A percentile compares a stretch with the other conserved stretches of the same genome.
Conservation (phyloP, 495 filamentous ascomycete genomes). For the Aspergillus incahuasiensis region DNA sequence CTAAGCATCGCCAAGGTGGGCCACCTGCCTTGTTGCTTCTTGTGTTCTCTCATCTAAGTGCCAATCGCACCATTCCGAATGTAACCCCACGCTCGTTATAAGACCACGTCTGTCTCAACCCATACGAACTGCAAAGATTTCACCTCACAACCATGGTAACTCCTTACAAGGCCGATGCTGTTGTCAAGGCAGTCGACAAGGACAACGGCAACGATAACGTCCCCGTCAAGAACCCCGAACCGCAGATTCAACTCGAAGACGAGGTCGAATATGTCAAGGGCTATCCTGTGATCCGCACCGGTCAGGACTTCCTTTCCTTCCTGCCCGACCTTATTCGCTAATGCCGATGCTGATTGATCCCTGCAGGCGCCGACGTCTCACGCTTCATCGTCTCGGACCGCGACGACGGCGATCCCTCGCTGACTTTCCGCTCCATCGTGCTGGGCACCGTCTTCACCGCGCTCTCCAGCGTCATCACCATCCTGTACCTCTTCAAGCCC, state of each 20-base stretch:
- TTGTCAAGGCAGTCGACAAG: background rate
- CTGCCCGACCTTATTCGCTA: background rate
- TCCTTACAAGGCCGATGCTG: background rate
- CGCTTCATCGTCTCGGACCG: constrained; percentile 23
- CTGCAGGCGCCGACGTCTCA: constrained; percentile 22
- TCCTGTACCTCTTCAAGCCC: constrained; percentile 31
- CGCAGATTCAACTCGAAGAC: background rate
- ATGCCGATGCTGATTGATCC: background rate
- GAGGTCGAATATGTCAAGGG: constrained; percentile 19
- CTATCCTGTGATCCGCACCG: constrained; percentile 36
- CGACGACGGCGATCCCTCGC: constrained; percentile 25
- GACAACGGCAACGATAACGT: background rate
- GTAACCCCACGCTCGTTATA: background rate
- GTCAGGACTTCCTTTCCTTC: constrained; percentile 5
- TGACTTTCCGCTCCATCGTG: constrained; percentile 27
- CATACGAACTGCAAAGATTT: background rate
- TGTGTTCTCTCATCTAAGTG: background rate
- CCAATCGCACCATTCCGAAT: background rate
- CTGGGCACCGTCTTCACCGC: constrained; percentile 26
- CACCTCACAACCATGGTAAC: background rate
- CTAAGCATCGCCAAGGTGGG: background rate
- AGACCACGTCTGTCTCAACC: too few species aligned
- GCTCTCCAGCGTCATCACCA: constrained; percentile 30
- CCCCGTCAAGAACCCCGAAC: background rate
- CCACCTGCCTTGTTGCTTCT: background rate